Percentiles rank a stretch among this genome's conserved stretches.
Evolutionary conservation across 805 yeast species (phyloP).

Genomic region (Cyberlindnera lachancei): DNA sequence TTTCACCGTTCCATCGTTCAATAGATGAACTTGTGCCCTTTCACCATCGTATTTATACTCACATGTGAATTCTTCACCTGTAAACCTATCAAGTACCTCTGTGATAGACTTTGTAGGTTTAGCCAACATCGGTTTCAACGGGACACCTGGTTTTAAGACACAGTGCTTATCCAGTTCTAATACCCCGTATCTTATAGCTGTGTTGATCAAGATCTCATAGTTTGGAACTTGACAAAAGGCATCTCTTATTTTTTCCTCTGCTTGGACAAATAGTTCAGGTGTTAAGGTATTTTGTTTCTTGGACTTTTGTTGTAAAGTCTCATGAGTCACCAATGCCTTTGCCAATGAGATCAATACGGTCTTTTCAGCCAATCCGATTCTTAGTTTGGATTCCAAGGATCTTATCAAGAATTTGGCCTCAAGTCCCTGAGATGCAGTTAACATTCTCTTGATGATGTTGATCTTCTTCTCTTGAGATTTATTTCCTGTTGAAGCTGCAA

Average conservation of each 20-base stretch:
- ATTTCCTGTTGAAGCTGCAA: conserved; percentile 72
- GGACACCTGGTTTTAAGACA: conserved; percentile 83
- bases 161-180: conserved; percentile 57
- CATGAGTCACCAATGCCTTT: conserved; percentile 69
- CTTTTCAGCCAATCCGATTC: conserved; percentile 93
- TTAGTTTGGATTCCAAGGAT: conserved; percentile 83
- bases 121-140: conserved; percentile 96
- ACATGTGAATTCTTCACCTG: conserved; percentile 80
- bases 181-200: conserved; percentile 63
- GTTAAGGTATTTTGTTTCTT: conserved; percentile 19
- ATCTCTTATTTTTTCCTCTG: conserved; percentile 75
- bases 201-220: conserved; percentile 68
- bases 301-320: conserved; percentile 29
- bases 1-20: conserved; percentile 55
- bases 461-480: conserved; percentile 78
- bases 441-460: conserved; percentile 69
- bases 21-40: conserved; percentile 86
- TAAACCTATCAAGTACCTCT: conserved; percentile 88
- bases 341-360: conserved; percentile 80
- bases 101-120: conserved; percentile 91
- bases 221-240: conserved; percentile 89
- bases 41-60: conserved; percentile 98
- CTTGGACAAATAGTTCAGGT: conserved; percentile 43
- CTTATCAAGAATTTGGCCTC: conserved; percentile 91
- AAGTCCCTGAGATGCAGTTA: conserved; percentile 75